phyloP scores from a whole-genome alignment of 2,329 filamentous ascomycete species.

The Hymenoscyphus linearis region DNA sequence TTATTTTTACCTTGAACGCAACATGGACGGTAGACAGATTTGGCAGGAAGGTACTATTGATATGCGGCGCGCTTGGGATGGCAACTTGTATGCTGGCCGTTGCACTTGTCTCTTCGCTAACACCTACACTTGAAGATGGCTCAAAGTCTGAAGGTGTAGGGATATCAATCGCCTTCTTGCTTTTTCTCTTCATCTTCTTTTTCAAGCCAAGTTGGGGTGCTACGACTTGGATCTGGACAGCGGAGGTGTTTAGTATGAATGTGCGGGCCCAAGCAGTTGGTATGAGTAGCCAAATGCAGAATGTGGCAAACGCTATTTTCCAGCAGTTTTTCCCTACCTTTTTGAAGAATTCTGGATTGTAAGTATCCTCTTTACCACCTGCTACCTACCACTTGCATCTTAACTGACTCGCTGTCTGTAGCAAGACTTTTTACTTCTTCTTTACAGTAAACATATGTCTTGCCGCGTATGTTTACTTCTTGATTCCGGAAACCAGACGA shows the following conservation, averaged over 20 bases:
- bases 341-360: slow-evolving; percentile 47
- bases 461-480: slow-evolving; percentile 45
- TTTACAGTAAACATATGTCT: slow-evolving; percentile 43
- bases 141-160: slow-evolving; percentile 54
- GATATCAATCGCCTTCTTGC: slow-evolving; percentile 60
- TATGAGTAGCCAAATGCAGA: slow-evolving; percentile 54
- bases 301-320: slow-evolving; percentile 45
- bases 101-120: slow-evolving; percentile 48
- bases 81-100: slow-evolving; percentile 64
- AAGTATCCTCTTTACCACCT: slow-evolving; percentile 6
- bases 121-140: slow-evolving; percentile 44
- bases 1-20: slow-evolving; percentile 67
- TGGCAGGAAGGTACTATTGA: slow-evolving; percentile 63
- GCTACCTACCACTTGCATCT: too few relatives aligned
- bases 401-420: slow-evolving; percentile 5
- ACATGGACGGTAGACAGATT: slow-evolving; percentile 68
- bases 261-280: slow-evolving; percentile 64
- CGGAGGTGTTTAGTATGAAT: slow-evolving; percentile 65
- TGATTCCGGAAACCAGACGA: slow-evolving; percentile 51
- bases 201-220: slow-evolving; percentile 69
- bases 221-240: slow-evolving; percentile 66
- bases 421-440: slow-evolving; percentile 45
- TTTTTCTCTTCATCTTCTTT: slow-evolving; percentile 62
- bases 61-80: slow-evolving; percentile 63
- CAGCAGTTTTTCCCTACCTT: slow-evolving; percentile 64